A percentile compares a stretch with the other conserved stretches of the same genome.
phyloP scores from a whole-genome alignment of 2,329 filamentous ascomycete species.

The Aspergillus alliaceus region DNA sequence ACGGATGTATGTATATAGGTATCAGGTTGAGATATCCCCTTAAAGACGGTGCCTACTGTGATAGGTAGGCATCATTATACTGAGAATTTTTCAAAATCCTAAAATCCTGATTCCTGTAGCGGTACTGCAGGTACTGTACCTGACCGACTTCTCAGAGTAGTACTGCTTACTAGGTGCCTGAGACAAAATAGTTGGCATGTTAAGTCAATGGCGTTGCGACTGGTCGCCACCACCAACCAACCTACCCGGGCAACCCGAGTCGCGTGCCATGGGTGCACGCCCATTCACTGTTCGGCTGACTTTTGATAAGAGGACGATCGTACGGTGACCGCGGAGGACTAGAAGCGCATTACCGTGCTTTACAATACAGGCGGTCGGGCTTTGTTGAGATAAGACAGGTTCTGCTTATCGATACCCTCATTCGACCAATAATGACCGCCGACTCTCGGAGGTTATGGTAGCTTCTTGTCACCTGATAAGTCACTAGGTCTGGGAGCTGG shows the following conservation, averaged over 20 bases:
- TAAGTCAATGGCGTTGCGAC: background rate
- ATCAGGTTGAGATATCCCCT: background rate
- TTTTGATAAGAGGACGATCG: background rate
- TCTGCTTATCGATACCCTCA: slow-evolving; percentile 17
- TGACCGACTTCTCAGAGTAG: background rate
- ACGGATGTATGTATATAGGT: background rate
- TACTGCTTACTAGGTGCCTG: background rate
- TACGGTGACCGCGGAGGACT: background rate
- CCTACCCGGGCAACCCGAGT: slow-evolving; percentile 3
- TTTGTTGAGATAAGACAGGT: slow-evolving; percentile 2
- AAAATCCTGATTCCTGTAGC: background rate
- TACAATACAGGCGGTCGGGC: background rate
- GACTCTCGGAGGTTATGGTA: slow-evolving; percentile 3
- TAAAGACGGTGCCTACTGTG: background rate
- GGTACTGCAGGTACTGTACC: background rate
- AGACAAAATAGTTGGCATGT: background rate
- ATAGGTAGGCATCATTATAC: background rate
- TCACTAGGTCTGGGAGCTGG: background rate
- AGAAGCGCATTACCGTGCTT: background rate
- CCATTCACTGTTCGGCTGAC: slow-evolving; percentile 9
- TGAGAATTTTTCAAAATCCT: background rate
- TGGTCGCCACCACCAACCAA: background rate
- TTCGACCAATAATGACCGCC: slow-evolving; percentile 5
- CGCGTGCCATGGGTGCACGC: slow-evolving; percentile 6
- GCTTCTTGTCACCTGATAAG: slow-evolving; percentile 19